These are phyloP conservation scores for Akebia trifoliata DNA, from an alignment of 164 flowering plant genomes.

Conservation along the genomic window DNA sequence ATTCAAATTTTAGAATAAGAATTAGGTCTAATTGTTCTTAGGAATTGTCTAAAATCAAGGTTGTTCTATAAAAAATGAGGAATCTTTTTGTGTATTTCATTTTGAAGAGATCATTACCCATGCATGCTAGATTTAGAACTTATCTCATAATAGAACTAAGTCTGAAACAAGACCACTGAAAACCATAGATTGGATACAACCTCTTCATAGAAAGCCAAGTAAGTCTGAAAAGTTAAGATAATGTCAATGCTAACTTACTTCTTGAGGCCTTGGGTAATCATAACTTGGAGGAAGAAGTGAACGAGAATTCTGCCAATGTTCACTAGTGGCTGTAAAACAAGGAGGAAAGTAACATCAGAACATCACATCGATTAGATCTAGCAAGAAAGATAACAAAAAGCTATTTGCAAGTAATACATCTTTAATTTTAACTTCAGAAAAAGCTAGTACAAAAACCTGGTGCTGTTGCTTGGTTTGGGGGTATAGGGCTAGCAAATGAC, in stretches of 20 bases:
- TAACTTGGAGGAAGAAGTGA: conserved; percentile 12
- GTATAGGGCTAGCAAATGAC: conserved; percentile 20
- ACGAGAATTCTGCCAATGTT: conserved; percentile 17
- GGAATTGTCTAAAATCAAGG: too few relatives aligned
- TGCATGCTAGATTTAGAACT: too few relatives aligned
- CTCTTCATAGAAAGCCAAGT: too few relatives aligned
- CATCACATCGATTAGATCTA: not conserved
- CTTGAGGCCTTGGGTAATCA: conserved; percentile 15
- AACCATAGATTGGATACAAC: not conserved
- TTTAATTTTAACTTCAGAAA: not conserved
- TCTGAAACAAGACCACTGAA: too few relatives aligned
- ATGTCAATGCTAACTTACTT: conserved; percentile 16
- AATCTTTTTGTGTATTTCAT: too few relatives aligned
- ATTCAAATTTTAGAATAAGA: too few relatives aligned
- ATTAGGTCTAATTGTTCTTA: too few relatives aligned
- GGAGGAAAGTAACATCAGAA: conserved; percentile 7
- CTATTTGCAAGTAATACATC: not conserved
- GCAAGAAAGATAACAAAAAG: conserved; percentile 1
- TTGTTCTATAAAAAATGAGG: too few relatives aligned
- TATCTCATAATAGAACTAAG: too few relatives aligned
- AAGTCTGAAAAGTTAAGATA: not conserved
- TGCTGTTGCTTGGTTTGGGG: conserved; percentile 14
- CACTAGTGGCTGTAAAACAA: conserved; percentile 22
- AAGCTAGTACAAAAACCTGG: conserved; percentile 22
- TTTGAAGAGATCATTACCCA: too few relatives aligned